Conservation (phyloP, 106 monocot genomes). For the Acorus calamus region DNA sequence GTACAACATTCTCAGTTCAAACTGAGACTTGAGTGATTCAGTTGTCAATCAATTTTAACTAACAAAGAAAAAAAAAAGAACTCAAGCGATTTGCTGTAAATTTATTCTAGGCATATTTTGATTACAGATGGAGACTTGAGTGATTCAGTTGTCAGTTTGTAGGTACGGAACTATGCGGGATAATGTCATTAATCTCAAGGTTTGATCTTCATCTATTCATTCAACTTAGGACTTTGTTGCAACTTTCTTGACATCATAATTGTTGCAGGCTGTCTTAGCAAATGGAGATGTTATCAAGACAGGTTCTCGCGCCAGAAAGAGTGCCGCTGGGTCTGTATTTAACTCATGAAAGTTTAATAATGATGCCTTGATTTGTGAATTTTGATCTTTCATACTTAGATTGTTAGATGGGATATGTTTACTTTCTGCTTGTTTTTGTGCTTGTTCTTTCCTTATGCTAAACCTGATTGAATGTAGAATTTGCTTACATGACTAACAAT, state of each 20-base stretch:
- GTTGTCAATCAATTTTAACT: no score
- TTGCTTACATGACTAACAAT: no score
- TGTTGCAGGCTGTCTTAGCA: slow-evolving; percentile 74
- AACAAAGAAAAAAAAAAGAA: no score
- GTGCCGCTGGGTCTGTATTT: slow-evolving; percentile 68
- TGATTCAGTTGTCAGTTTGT: slow-evolving; percentile 26
- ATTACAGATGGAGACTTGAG: no score
- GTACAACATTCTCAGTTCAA: no score
- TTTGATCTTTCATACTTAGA: neutral
- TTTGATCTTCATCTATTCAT: slow-evolving; percentile 13
- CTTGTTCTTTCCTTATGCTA: no score
- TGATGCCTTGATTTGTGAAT: neutral
- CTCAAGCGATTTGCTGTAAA: no score
- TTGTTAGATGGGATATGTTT: neutral
- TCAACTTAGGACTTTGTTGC: neutral
- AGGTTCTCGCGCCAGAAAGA: slow-evolving; percentile 87
- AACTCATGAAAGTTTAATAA: neutral
- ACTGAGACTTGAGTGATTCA: no score
- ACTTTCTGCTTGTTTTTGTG: no score
- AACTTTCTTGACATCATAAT: no score
- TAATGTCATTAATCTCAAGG: slow-evolving; percentile 91
- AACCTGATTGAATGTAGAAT: no score
- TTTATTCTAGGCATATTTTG: no score
- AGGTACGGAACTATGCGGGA: slow-evolving; percentile 99
- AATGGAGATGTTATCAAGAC: slow-evolving; percentile 91